phyloP scores from a whole-genome alignment of 1,284 basidiomycete genomes.

The Rhodotorula mucilaginosa region DNA sequence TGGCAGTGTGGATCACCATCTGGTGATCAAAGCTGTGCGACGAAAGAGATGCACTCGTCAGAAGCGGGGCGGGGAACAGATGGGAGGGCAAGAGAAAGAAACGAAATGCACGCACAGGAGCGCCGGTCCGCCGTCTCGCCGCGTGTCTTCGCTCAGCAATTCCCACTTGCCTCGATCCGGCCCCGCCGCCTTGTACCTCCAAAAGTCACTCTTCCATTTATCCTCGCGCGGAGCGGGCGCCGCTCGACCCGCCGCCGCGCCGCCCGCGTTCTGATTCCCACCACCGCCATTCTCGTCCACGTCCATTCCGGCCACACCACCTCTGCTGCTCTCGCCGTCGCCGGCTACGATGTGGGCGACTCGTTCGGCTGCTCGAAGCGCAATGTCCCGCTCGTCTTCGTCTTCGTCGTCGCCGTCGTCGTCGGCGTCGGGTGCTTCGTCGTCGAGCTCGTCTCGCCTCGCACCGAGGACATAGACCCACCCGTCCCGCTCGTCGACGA shows the following conservation, averaged over 20 bases:
- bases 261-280: too few relatives aligned
- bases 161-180: slow-evolving; percentile 46
- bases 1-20: slow-evolving; percentile 45
- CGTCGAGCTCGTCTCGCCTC: slow-evolving; percentile 15
- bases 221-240: not conserved
- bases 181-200: slow-evolving; percentile 47
- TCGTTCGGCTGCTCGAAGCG: not conserved
- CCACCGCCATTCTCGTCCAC: slow-evolving; percentile 1
- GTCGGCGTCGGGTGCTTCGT: slow-evolving; percentile 2
- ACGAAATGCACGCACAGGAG: slow-evolving; percentile 43
- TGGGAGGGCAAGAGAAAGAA: too few relatives aligned
- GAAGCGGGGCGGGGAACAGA: too few relatives aligned
- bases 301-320: slow-evolving; percentile 10
- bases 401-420: not conserved
- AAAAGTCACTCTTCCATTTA: slow-evolving; percentile 45
- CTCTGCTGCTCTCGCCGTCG: not conserved
- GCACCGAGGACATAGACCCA: slow-evolving; percentile 49
- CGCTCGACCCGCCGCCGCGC: too few relatives aligned
- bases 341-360: not conserved
- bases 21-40: slow-evolving; percentile 46
- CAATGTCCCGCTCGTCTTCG: not conserved
- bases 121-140: slow-evolving; percentile 46
- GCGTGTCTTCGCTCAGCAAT: slow-evolving; percentile 45
- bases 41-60: too few relatives aligned
- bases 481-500: slow-evolving; percentile 46